Conservation (phyloP, 2,329 filamentous ascomycete species). For the Alternaria atra region DNA sequence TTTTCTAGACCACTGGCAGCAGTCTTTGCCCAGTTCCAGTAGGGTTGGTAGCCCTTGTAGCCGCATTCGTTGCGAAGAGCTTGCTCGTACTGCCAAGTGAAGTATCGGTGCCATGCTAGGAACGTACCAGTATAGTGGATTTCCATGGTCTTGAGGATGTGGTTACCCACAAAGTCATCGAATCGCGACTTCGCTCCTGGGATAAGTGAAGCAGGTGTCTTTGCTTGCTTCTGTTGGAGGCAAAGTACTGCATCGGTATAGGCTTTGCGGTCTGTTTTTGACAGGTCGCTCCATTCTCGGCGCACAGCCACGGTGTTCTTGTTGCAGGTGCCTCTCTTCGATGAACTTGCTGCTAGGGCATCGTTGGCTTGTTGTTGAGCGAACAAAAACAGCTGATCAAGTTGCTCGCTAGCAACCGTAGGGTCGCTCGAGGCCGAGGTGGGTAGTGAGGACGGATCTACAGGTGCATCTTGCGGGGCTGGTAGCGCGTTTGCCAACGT, state of each 20-base stretch:
- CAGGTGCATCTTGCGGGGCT: conserved; percentile 27
- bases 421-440: conserved; percentile 31
- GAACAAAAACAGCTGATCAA: conserved; percentile 33
- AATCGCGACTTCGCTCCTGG: conserved; percentile 47
- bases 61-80: conserved; percentile 55
- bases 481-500: conserved; percentile 37
- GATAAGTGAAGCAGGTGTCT: conserved; percentile 36
- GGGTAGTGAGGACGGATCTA: conserved; percentile 25
- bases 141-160: conserved; percentile 46
- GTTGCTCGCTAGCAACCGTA: conserved; percentile 32
- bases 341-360: conserved; percentile 22
- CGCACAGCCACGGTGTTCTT: conserved; percentile 37
- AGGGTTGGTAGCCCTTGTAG: conserved; percentile 54
- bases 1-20: conserved; percentile 54
- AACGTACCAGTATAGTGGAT: conserved; percentile 49
- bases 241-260: conserved; percentile 52
- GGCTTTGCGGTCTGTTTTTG: conserved; percentile 39
- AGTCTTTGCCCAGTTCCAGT: conserved; percentile 64
- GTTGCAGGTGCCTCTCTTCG: conserved; percentile 36
- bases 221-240: conserved; percentile 38
- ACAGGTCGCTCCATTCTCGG: conserved; percentile 39
- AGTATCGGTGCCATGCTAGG: conserved; percentile 53
- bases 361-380: conserved; percentile 31
- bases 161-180: conserved; percentile 51
- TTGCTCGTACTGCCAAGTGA: conserved; percentile 52